phyloP scores from a whole-genome alignment of 1,284 basidiomycete genomes.

The Malassezia sp. region DNA sequence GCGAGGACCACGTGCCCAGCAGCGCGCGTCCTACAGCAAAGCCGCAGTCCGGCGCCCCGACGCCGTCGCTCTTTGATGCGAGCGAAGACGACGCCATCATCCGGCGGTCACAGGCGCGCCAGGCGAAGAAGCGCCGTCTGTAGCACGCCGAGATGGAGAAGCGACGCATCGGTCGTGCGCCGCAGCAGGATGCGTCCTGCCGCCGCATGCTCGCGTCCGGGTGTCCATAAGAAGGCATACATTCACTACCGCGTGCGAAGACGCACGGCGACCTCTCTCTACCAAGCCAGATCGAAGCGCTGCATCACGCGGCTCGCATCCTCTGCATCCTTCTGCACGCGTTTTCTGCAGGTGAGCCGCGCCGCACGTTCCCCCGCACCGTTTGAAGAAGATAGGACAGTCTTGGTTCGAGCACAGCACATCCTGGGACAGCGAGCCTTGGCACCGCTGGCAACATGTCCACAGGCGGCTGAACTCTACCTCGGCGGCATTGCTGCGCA shows the following conservation, averaged over 20 bases:
- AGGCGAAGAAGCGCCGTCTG: constrained; percentile 11
- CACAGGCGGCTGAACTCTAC: constrained; percentile 43
- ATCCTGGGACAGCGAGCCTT: constrained; percentile 55
- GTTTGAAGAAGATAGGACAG: constrained; percentile 95
- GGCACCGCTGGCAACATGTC: constrained; percentile 46
- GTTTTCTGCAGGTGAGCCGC: constrained; percentile 15
- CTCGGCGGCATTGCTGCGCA: constrained; percentile 29
- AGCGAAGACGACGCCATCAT: constrained; percentile 12
- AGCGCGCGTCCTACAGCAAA: not conserved
- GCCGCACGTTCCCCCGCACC: constrained; percentile 59
- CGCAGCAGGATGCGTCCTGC: too few species aligned
- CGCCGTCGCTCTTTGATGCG: constrained; percentile 3
- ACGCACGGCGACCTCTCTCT: not conserved
- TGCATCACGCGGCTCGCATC: constrained; percentile 30
- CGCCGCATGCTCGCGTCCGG: too few species aligned
- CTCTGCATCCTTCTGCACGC: constrained; percentile 38
- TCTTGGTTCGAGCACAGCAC: constrained; percentile 92
- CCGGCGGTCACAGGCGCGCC: constrained; percentile 8
- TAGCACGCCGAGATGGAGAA: too few species aligned
- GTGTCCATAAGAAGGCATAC: too few species aligned
- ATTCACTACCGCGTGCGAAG: not conserved
- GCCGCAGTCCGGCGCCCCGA: not conserved
- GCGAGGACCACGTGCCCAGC: not conserved
- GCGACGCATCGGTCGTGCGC: too few species aligned
- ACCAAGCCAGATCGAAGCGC: constrained; percentile 32